Conservation (phyloP, 306 rosid species). For the Trifolium fragiferum region DNA sequence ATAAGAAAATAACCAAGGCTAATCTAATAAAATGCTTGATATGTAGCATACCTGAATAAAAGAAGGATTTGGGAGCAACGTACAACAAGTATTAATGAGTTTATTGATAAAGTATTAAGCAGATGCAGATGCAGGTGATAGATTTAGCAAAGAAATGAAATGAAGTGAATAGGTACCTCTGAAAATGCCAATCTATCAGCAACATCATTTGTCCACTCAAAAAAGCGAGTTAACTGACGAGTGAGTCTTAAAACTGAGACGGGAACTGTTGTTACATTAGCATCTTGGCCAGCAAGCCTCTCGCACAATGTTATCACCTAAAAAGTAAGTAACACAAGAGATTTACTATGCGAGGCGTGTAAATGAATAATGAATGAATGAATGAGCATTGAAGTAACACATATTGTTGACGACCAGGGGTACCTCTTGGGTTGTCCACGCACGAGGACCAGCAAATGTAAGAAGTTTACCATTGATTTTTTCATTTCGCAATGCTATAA, state of each 20-base stretch:
- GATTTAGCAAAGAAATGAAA: background rate
- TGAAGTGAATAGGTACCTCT: constrained; percentile 55
- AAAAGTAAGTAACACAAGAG: background rate
- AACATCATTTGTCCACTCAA: constrained; percentile 98
- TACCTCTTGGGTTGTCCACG: constrained; percentile 96
- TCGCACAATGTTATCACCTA: constrained; percentile 85
- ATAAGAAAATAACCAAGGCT: background rate
- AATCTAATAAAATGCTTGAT: background rate
- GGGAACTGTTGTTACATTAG: constrained; percentile 91
- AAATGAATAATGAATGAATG: background rate
- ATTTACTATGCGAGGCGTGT: background rate
- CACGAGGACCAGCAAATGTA: constrained; percentile 94
- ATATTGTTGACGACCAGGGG: background rate
- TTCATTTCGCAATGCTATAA: constrained; percentile 77
- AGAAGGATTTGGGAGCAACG: background rate
- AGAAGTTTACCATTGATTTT: constrained; percentile 79
- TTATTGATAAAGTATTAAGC: background rate
- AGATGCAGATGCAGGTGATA: background rate
- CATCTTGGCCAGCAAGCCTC: constrained; percentile 99
- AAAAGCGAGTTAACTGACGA: constrained; percentile 83
- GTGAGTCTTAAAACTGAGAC: constrained; percentile 88
- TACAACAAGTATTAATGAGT: background rate
- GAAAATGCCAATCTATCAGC: constrained; percentile 96
- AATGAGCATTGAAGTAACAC: background rate
- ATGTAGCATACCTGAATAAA: background rate